These are phyloP conservation scores for Xylariaceae sp. DNA, from an alignment of 2,329 filamentous ascomycete species.

Conservation along the genomic window DNA sequence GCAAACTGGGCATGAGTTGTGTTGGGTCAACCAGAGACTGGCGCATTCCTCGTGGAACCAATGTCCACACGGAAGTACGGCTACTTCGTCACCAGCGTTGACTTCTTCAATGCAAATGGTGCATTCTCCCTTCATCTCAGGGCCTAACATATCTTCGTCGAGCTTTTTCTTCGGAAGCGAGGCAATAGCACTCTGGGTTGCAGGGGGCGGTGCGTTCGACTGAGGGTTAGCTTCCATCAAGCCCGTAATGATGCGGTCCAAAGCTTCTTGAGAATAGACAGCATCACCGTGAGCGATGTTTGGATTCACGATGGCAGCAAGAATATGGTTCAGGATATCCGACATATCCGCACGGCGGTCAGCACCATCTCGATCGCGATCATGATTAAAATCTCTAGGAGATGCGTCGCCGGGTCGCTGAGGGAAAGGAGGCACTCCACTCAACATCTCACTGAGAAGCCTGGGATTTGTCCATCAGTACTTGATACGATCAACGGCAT, in stretches of 20 bases:
- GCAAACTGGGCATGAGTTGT: constrained; percentile 88
- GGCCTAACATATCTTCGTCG: constrained; percentile 61
- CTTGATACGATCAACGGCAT: too few relatives aligned
- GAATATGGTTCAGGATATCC: constrained; percentile 46
- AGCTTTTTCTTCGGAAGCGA: constrained; percentile 67
- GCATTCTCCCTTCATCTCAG: constrained; percentile 70
- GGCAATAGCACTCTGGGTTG: constrained; percentile 67
- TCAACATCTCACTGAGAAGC: constrained; percentile 44
- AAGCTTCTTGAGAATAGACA: constrained; percentile 83
- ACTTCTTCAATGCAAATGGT: constrained; percentile 93
- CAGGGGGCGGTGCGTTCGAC: constrained; percentile 76
- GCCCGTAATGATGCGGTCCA: constrained; percentile 81
- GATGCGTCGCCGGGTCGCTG: constrained; percentile 23
- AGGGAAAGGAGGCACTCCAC: constrained; percentile 35
- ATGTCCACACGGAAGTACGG: constrained; percentile 78
- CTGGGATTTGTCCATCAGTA: constrained; percentile 37
- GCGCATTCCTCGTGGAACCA: constrained; percentile 90
- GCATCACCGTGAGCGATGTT: constrained; percentile 64
- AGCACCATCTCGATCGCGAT: constrained; percentile 22
- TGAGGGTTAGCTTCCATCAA: constrained; percentile 79
- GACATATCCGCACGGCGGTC: constrained; percentile 30
- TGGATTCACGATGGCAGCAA: constrained; percentile 48
- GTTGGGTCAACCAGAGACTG: constrained; percentile 76
- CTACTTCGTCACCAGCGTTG: constrained; percentile 64
- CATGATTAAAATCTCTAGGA: constrained; percentile 14